Evolutionary conservation across 176 grass and related monocot species (phyloP), one percentile per base, ranked within the genome.

Genomic region (Hyparrhenia diplandra): DNA sequence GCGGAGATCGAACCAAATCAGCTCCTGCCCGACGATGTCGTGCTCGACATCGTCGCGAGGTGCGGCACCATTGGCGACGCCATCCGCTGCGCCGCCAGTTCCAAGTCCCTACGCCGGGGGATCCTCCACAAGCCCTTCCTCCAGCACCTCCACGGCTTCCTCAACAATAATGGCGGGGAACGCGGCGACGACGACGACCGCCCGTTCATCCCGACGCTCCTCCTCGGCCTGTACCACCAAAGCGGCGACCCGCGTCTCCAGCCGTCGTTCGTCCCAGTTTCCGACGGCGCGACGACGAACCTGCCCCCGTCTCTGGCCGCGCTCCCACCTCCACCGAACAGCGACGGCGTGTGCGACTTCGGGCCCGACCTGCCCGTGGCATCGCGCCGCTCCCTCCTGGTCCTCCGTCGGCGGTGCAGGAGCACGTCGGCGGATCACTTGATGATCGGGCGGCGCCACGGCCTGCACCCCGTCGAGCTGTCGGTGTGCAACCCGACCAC

Each of bases 11-110:
- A 30, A 10, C 31, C 29, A 0, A 23, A 21, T 9, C 78, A 80
- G 64, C 8, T 23, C 10, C 49, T 80, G 16, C 65, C 78, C 31
- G 64, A 80, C 64, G 31, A 80, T 17, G 13, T 80, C 13, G 78
- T 80, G 13, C 78, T 80, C 47, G 65, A 80, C 45, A 80, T 80
- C 32, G 64, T 41, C 67, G 51, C 17, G 3, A 13, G 79, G 35
- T 43, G 34, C 27, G 16, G 0, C 23, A 31, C 67, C 35, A 10
- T 58, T 1, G 36, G 17, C 34, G 46, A 4, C 32, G 18, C 69
- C 66, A 6, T 81, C 66, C 66, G 66, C 66, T 81, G 65, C 16
- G 79, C 79, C 16, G 66, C 66, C 3, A 9, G 27, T 5, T 42
- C 66, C 67, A 81, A 45, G 67, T 25, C 79, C 58, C 5, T 77